Conservation (phyloP, 1,284 basidiomycete genomes). For the Vanrija humicola region DNA sequence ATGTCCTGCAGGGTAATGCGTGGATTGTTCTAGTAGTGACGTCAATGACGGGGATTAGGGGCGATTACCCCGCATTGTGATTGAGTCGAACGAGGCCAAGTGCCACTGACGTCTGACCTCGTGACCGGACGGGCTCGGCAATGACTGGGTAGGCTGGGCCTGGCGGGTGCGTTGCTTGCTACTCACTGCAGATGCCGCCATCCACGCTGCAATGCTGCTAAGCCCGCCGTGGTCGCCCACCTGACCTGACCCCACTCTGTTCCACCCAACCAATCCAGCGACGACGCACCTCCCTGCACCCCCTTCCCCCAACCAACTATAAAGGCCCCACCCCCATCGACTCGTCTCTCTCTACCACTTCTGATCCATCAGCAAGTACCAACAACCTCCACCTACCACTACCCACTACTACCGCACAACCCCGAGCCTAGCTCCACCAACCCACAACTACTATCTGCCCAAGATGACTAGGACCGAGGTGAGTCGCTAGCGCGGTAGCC, state of each 20-base stretch:
- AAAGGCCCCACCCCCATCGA: not conserved
- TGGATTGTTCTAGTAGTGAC: not conserved
- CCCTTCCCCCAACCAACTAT: not conserved
- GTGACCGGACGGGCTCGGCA: not conserved
- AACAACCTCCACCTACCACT: not conserved
- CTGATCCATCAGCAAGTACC: not conserved
- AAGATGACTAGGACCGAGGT: constrained; percentile 26
- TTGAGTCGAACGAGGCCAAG: not conserved
- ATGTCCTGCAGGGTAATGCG: not conserved
- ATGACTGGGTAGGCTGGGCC: not conserved
- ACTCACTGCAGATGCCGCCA: not conserved
- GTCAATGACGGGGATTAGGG: no score
- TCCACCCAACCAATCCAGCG: not conserved
- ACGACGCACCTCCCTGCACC: not conserved
- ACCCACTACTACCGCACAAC: constrained; percentile 1
- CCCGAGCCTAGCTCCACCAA: not conserved
- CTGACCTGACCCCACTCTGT: not conserved
- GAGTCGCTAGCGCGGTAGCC: not conserved
- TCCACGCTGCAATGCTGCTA: not conserved
- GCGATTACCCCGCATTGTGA: no score
- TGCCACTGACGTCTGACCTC: not conserved
- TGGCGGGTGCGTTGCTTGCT: not conserved
- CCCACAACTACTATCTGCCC: constrained; percentile 8
- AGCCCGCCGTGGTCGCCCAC: not conserved
- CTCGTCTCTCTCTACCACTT: not conserved